Percentiles rank a stretch among this genome's conserved stretches.
These are phyloP conservation scores for Sabuloglossum arenarium DNA, from an alignment of 495 filamentous ascomycete genomes.

Conservation along the genomic window DNA sequence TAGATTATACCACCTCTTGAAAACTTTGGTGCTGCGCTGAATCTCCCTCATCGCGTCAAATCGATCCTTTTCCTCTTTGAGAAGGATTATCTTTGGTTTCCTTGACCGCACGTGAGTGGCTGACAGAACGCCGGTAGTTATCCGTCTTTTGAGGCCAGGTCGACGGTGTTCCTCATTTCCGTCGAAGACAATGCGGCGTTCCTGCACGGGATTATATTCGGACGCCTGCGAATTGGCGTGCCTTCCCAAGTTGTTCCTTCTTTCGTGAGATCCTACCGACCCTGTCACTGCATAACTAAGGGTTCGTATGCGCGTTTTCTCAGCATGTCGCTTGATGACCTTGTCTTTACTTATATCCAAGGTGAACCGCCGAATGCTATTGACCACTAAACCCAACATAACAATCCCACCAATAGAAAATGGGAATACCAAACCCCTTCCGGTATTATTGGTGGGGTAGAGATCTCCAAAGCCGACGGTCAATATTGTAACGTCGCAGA, in stretches of 20 bases:
- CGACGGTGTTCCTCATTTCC: neutral
- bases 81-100: slow-evolving; percentile 15
- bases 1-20: slow-evolving; percentile 21
- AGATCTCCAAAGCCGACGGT: slow-evolving; percentile 49
- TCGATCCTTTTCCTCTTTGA: slow-evolving; percentile 22
- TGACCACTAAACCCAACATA: slow-evolving; percentile 23
- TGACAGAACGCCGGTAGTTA: neutral
- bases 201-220: neutral
- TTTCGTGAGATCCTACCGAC: slow-evolving; percentile 6
- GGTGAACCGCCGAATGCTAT: slow-evolving; percentile 29
- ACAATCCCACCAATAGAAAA: slow-evolving; percentile 25
- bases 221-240: neutral
- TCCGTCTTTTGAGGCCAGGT: neutral
- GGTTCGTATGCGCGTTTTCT: slow-evolving; percentile 33
- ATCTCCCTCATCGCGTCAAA: slow-evolving; percentile 23
- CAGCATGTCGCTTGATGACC: slow-evolving; percentile 40
- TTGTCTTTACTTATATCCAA: slow-evolving; percentile 42
- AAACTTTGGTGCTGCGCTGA: slow-evolving; percentile 15
- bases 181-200: neutral
- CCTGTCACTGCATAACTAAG: slow-evolving; percentile 20
- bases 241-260: neutral
- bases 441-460: slow-evolving; percentile 20
- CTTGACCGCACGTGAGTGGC: neutral
- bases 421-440: slow-evolving; percentile 20
- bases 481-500: slow-evolving; percentile 42